These are phyloP conservation scores for Cryptosporidium viatorum DNA, from an alignment of 169 alveolate genomes.

Conservation along the genomic window DNA sequence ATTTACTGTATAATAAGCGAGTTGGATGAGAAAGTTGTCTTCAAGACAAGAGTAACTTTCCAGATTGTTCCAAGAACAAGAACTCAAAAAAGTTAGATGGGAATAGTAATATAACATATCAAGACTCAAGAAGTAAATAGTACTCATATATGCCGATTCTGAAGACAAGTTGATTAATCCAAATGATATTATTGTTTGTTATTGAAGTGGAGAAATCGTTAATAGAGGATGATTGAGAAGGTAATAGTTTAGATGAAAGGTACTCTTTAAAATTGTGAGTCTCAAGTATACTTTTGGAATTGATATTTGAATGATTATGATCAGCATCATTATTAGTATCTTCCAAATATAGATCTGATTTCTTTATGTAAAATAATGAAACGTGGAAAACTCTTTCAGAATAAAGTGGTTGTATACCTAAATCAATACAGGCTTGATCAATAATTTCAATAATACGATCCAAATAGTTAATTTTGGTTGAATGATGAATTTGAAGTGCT, in stretches of 20 bases:
- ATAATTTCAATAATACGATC: slow-evolving; percentile 23
- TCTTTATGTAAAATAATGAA: slow-evolving; percentile 26
- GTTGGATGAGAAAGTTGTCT: slow-evolving; percentile 24
- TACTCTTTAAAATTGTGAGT: not conserved
- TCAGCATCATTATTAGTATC: not conserved
- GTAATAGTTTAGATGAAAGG: not conserved
- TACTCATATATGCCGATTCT: slow-evolving; percentile 47
- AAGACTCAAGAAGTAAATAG: not conserved
- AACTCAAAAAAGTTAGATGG: not conserved
- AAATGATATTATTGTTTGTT: not conserved
- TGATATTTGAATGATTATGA: not conserved
- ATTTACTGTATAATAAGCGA: slow-evolving; percentile 30
- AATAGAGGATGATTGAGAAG: not conserved
- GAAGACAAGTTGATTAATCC: slow-evolving; percentile 20
- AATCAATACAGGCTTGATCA: not conserved
- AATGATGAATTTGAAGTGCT: not conserved
- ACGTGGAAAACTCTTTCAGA: slow-evolving; percentile 5
- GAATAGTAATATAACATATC: not conserved
- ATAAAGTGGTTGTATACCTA: slow-evolving; percentile 11
- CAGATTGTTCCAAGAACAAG: slow-evolving; percentile 54
- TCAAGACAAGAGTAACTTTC: slow-evolving; percentile 52
- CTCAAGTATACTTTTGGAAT: not conserved
- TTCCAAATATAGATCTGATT: not conserved
- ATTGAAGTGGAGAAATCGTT: not conserved
- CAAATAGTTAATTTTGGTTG: not conserved